Evolutionary conservation across 352 stramenopile genomes (phyloP).

Genomic region (Hyaloperonospora brassicae): DNA sequence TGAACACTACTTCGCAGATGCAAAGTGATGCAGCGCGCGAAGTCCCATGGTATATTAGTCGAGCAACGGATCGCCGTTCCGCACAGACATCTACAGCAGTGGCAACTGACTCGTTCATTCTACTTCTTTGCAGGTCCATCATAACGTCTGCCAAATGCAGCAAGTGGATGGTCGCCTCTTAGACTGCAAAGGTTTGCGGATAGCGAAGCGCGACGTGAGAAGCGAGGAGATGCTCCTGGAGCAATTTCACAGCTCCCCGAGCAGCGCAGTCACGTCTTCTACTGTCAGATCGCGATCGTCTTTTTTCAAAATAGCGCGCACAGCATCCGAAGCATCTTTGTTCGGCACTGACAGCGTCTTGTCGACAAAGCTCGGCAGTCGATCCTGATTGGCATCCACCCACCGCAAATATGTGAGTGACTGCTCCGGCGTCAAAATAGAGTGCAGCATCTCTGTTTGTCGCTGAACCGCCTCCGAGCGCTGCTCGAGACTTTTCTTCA

Average conservation of each 20-base stretch:
- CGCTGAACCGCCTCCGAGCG: conserved; percentile 70
- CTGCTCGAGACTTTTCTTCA: conserved; percentile 77
- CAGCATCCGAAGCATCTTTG: conserved; percentile 45
- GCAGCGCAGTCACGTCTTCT: conserved; percentile 74
- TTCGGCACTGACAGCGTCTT: conserved; percentile 48
- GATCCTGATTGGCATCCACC: conserved; percentile 74
- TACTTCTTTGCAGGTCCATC: too few species aligned
- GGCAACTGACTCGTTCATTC: too few species aligned
- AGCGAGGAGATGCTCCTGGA: conserved; percentile 1
- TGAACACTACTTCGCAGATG: too few species aligned
- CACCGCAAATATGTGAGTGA: conserved; percentile 77
- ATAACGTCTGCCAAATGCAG: too few species aligned
- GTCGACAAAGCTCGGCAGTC: conserved; percentile 55
- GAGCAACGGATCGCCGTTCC: too few species aligned
- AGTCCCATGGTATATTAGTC: too few species aligned
- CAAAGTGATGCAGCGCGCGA: too few species aligned
- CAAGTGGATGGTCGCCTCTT: conserved; percentile 10
- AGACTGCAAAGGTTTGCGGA: conserved; percentile 2
- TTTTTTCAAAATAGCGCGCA: conserved; percentile 76
- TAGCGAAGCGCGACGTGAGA: conserved; percentile 14
- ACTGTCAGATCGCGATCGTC: conserved; percentile 81
- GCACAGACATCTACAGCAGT: too few species aligned
- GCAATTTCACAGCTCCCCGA: conserved; percentile 45
- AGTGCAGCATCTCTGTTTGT: conserved; percentile 76
- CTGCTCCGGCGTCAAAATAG: conserved; percentile 78